Evolutionary conservation across 169 alveolate species (phyloP), one percentile per base, ranked within the genome.

Genomic region (Theileria luwenshuni): DNA sequence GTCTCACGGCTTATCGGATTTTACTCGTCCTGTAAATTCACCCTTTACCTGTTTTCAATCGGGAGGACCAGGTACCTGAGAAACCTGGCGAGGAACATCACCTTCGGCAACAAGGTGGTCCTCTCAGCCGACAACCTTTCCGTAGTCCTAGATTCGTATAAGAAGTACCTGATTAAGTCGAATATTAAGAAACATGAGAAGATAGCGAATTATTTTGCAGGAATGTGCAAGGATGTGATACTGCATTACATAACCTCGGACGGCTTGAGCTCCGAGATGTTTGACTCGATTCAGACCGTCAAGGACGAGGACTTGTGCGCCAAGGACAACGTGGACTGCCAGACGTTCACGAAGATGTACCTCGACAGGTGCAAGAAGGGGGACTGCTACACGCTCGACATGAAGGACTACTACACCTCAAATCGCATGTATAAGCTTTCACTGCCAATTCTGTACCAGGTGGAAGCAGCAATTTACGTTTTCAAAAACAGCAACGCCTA

Each of bases 391-490:
- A 65, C 60, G 47, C 15, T 76, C 33, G 80, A 76, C 69, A 12
- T 23, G 45, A 56, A 56, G 41, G n/a, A 68, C 35, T 68, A 54
- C 67, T 71, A 61, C 13, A 17, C 33, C 1, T 0, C 1, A 3
- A 61, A 63, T 33, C 48, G 42, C 21, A 32, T 67, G 41, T 59
- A 43, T 25, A 59, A 27, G 17, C 43, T 79, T 28, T 23, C 54
- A 12, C 77, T 79, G 23, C 87, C 87, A 8, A 23, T 60, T 21
- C 62, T 56, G 1, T 60, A 61, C 62, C 87, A 79, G 42, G 51
- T 79, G 43, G 87, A 79, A 8, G 83, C 87, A 3, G 77, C 71
- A 1, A 68, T 60, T 69, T 43, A 72, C 52, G 49, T 79, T 2
- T 23, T 79, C 30, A 72, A 60, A 49, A 47, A 62, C 6, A 62